Percentiles rank a stretch among this genome's conserved stretches.
phyloP scores from a whole-genome alignment of 768 basidiomycete species.

The Clavaria fumosa region DNA sequence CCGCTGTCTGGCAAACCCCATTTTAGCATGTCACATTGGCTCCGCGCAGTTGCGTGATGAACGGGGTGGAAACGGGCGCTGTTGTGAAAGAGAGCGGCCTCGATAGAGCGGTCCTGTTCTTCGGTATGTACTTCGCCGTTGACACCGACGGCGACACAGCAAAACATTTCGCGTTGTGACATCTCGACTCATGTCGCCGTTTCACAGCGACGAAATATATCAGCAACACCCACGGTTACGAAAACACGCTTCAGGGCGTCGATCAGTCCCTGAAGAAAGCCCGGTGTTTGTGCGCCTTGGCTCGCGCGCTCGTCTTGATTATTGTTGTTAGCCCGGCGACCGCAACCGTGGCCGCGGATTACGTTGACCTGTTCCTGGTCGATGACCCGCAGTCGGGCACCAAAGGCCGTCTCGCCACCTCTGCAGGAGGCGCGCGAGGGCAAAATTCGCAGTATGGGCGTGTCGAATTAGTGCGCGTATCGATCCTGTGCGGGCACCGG shows the following conservation, averaged over 20 bases:
- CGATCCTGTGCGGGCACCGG: too few relatives aligned
- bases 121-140: constrained; percentile 34
- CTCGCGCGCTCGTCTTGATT: too few relatives aligned
- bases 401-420: constrained; percentile 44
- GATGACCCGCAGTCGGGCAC: constrained; percentile 57
- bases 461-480: constrained; percentile 62
- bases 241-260: constrained; percentile 40
- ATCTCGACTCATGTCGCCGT: background rate
- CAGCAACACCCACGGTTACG: constrained; percentile 45
- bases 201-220: constrained; percentile 48
- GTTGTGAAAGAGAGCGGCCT: constrained; percentile 43
- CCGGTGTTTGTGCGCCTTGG: constrained; percentile 36
- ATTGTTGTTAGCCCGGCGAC: too few relatives aligned
- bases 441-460: constrained; percentile 59
- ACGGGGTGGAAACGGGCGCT: constrained; percentile 46
- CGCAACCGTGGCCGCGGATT: too few relatives aligned
- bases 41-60: constrained; percentile 55
- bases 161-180: too few relatives aligned
- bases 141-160: too few relatives aligned
- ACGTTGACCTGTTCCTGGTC: constrained; percentile 65
- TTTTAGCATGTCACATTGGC: constrained; percentile 70
- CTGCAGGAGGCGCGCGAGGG: constrained; percentile 50
- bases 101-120: constrained; percentile 44
- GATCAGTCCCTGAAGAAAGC: constrained; percentile 42
- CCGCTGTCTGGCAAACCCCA: too few relatives aligned